Percentiles rank a stretch among this genome's conserved stretches.
phyloP scores from a whole-genome alignment of 169 alveolate genomes.

The Cryptosporidium viatorum region DNA sequence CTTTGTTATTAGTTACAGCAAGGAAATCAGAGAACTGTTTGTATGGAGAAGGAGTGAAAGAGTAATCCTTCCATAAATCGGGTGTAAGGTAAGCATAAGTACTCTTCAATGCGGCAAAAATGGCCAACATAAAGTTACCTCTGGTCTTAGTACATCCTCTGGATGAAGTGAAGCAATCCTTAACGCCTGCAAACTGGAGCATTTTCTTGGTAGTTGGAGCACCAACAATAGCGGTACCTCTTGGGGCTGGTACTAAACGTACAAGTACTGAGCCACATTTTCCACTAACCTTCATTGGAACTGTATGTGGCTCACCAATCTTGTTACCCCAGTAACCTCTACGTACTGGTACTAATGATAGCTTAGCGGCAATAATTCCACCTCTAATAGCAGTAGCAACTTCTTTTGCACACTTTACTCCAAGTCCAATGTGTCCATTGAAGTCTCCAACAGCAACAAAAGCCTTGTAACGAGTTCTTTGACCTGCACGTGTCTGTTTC shows the following conservation, averaged over 20 bases:
- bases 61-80: slow-evolving; percentile 95
- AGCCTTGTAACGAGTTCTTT: slow-evolving; percentile 99
- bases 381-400: slow-evolving; percentile 99
- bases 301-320: slow-evolving; percentile 99
- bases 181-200: slow-evolving; percentile 97
- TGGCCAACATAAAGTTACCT: slow-evolving; percentile 96
- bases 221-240: slow-evolving; percentile 99
- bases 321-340: slow-evolving; percentile 99
- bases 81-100: slow-evolving; percentile 99
- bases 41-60: slow-evolving; percentile 90
- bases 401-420: slow-evolving; percentile 99
- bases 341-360: slow-evolving; percentile 97
- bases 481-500: slow-evolving; percentile 99
- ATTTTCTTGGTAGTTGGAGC: slow-evolving; percentile 99
- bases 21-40: slow-evolving; percentile 95
- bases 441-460: slow-evolving; percentile 99
- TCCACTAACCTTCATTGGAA: slow-evolving; percentile 99
- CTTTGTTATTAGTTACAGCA: slow-evolving; percentile 73
- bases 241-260: slow-evolving; percentile 99
- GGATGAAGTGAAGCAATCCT: slow-evolving; percentile 98
- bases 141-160: slow-evolving; percentile 98
- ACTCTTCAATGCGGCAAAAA: slow-evolving; percentile 95
- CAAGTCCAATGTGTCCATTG: slow-evolving; percentile 97
- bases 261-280: slow-evolving; percentile 99
- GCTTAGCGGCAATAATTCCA: slow-evolving; percentile 98